Conservation (phyloP, 2,329 filamentous ascomycete species). For the Ophiosphaerella narmari region DNA sequence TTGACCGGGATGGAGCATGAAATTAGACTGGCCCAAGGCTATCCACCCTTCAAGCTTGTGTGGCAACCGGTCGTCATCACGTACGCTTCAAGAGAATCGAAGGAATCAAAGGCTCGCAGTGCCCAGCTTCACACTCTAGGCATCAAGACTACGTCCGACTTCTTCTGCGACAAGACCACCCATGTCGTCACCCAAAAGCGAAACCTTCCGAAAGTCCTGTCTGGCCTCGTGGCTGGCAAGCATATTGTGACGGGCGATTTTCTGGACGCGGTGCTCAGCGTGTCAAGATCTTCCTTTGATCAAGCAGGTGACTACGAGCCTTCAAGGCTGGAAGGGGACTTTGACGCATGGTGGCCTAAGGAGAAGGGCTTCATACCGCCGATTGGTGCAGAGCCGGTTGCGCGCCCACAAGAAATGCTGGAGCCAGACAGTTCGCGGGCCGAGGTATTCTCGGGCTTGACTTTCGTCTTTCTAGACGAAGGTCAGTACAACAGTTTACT, state of each 20-base stretch:
- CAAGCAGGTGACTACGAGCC: conserved; percentile 54
- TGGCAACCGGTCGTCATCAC: conserved; percentile 84
- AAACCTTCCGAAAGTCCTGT: conserved; percentile 85
- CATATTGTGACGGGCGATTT: conserved; percentile 76
- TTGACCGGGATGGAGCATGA: conserved; percentile 56
- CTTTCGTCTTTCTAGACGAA: conserved; percentile 82
- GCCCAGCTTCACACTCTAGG: conserved; percentile 79
- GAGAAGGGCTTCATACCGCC: conserved; percentile 73
- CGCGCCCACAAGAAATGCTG: conserved; percentile 71
- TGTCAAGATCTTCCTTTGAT: conserved; percentile 51
- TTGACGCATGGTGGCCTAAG: conserved; percentile 78
- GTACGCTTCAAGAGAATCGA: conserved; percentile 74
- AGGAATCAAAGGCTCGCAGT: conserved; percentile 55
- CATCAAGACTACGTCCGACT: conserved; percentile 80
- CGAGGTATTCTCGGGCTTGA: conserved; percentile 82
- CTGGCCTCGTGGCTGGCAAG: conserved; percentile 80
- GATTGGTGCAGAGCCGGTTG: conserved; percentile 73
- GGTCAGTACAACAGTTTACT: conserved; percentile 77
- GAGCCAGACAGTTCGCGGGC: conserved; percentile 68
- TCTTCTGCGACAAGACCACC: conserved; percentile 72
- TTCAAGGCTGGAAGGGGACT: conserved; percentile 75
- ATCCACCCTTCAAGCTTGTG: conserved; percentile 68
- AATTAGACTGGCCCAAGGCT: conserved; percentile 74
- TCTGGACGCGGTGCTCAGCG: conserved; percentile 71
- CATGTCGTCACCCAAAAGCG: conserved; percentile 88